Conservation (phyloP, 1,139 yeast genomes). For the Geotrichum bryndzae region DNA sequence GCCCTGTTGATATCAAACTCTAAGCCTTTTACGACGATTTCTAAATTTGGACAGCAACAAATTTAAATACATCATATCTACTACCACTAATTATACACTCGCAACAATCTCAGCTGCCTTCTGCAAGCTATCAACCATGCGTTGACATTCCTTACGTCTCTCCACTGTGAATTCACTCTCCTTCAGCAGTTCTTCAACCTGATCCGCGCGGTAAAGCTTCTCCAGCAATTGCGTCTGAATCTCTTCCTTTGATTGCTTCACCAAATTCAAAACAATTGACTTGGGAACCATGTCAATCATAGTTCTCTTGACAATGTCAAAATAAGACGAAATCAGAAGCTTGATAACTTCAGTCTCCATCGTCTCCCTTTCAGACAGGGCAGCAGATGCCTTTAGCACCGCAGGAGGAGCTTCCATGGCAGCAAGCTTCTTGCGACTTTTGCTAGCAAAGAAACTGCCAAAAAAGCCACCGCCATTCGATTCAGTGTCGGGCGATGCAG, state of each 20-base stretch:
- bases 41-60: too few relatives aligned
- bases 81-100: conserved; percentile 23
- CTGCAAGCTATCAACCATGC: conserved; percentile 88
- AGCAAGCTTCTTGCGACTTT: conserved; percentile 87
- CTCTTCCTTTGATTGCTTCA: conserved; percentile 65
- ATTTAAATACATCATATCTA: too few relatives aligned
- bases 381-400: conserved; percentile 87
- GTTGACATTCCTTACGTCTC: conserved; percentile 87
- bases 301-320: conserved; percentile 85
- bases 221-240: conserved; percentile 88
- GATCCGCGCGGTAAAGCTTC: conserved; percentile 75
- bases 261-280: conserved; percentile 87
- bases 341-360: conserved; percentile 97
- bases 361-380: conserved; percentile 90
- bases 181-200: conserved; percentile 72
- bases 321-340: conserved; percentile 82
- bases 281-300: conserved; percentile 91
- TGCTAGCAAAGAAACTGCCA: conserved; percentile 89
- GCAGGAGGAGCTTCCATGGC: conserved; percentile 98
- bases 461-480: conserved; percentile 62
- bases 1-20: neutral
- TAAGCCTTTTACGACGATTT: too few relatives aligned
- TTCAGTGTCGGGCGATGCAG: conserved; percentile 19
- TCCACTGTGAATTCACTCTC: conserved; percentile 91
- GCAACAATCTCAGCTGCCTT: conserved; percentile 92